Evolutionary conservation across 352 stramenopile species (phyloP).

Genomic region (Globisporangium splendens): DNA sequence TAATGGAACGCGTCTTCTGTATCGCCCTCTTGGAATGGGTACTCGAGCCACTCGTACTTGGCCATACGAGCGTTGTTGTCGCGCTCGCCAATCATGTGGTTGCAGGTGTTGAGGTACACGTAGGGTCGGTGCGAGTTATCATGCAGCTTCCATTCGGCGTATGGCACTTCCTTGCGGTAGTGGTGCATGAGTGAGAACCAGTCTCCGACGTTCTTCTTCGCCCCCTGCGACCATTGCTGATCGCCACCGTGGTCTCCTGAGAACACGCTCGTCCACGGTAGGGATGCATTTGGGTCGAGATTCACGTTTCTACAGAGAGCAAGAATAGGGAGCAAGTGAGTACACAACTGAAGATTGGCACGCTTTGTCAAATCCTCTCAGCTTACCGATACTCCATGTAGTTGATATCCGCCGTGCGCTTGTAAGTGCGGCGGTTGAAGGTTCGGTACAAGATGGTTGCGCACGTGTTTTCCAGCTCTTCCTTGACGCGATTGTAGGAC

Average conservation of each 20-base stretch:
- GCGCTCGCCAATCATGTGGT: constrained; percentile 85
- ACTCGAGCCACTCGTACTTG: constrained; percentile 83
- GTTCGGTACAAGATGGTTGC: constrained; percentile 80
- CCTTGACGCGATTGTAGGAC: constrained; percentile 77
- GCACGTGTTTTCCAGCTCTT: constrained; percentile 69
- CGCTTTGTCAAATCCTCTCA: too few relatives aligned
- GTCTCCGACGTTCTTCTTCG: constrained; percentile 74
- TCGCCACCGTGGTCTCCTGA: constrained; percentile 71
- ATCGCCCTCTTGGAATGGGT: constrained; percentile 71
- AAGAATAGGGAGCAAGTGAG: neutral
- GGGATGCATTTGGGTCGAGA: constrained; percentile 31
- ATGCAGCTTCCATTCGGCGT: constrained; percentile 42
- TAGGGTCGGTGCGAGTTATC: constrained; percentile 50
- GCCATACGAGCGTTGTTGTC: constrained; percentile 75
- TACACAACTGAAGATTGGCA: neutral
- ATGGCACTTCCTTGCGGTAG: constrained; percentile 57
- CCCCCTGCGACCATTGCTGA: constrained; percentile 80
- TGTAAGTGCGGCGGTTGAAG: constrained; percentile 84
- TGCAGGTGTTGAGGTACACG: constrained; percentile 88
- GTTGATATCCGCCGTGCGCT: constrained; percentile 88
- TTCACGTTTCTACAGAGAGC: constrained; percentile 49
- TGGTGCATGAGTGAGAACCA: constrained; percentile 91
- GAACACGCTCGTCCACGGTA: constrained; percentile 66
- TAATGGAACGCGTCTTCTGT: constrained; percentile 71
- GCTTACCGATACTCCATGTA: constrained; percentile 80